Evolutionary conservation across 139 green algal genomes (phyloP).

Genomic region (Chlorella sp.): DNA sequence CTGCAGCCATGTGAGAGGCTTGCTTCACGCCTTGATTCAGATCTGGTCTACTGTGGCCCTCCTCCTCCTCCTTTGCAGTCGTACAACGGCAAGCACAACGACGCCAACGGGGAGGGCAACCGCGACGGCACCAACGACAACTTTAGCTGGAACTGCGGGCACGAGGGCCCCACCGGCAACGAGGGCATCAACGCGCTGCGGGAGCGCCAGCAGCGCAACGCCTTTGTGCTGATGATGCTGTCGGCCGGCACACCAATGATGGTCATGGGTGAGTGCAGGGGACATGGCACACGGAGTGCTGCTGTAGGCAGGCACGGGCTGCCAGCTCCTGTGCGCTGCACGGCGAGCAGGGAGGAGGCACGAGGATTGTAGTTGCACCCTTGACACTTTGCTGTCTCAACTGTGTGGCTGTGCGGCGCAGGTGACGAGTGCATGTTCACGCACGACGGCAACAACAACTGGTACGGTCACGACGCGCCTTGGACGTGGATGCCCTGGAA

Average conservation of each 20-base stretch:
- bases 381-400: too few species aligned
- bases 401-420: slow-evolving; percentile 18
- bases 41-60: too few species aligned
- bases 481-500: slow-evolving; percentile 77
- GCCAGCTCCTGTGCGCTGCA: too few species aligned
- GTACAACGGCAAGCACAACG: slow-evolving; percentile 71
- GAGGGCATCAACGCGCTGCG: slow-evolving; percentile 55
- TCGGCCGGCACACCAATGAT: slow-evolving; percentile 94
- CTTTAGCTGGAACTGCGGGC: slow-evolving; percentile 96
- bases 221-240: slow-evolving; percentile 80
- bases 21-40: too few species aligned
- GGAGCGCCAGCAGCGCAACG: slow-evolving; percentile 89
- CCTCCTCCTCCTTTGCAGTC: slow-evolving; percentile 7
- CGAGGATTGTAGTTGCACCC: too few species aligned
- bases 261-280: slow-evolving; percentile 48
- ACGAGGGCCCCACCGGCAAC: slow-evolving; percentile 79
- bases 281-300: not conserved
- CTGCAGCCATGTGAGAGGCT: too few species aligned
- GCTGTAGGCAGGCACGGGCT: too few species aligned
- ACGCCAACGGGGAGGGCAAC: slow-evolving; percentile 57
- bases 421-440: slow-evolving; percentile 85
- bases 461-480: slow-evolving; percentile 93
- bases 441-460: slow-evolving; percentile 97
- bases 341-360: too few species aligned
- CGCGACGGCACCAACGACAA: slow-evolving; percentile 92